phyloP scores from a whole-genome alignment of 176 grass and related monocot genomes.

The Musa beccarii region DNA sequence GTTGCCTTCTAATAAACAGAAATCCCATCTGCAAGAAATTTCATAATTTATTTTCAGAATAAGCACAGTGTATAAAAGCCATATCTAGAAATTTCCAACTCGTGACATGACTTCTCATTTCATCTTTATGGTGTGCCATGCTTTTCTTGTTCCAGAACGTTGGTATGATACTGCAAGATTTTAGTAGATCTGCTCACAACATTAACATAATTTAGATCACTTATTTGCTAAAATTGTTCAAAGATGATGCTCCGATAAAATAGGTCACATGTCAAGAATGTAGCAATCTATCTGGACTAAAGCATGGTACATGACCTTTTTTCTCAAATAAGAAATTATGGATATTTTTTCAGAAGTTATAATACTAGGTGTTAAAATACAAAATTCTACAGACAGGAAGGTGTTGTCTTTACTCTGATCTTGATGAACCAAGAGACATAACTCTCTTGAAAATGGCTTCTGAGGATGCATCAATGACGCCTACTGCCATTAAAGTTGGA shows the following conservation, averaged over 20 bases:
- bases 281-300: too few species aligned
- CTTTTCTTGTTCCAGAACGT: not conserved
- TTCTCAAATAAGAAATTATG: not conserved
- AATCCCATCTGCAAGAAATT: slow-evolving; percentile 76
- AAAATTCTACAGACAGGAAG: not conserved
- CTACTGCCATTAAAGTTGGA: slow-evolving; percentile 98
- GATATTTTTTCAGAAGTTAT: not conserved
- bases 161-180: not conserved
- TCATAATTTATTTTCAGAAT: not conserved
- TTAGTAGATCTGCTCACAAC: not conserved
- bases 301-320: too few species aligned
- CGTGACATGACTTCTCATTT: not conserved
- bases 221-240: not conserved
- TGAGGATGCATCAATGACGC: slow-evolving; percentile 80
- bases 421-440: slow-evolving; percentile 91
- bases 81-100: not conserved
- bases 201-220: not conserved
- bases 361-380: not conserved
- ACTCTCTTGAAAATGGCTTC: slow-evolving; percentile 75
- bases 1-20: slow-evolving; percentile 80
- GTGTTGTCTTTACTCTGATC: slow-evolving; percentile 67
- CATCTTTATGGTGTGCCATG: not conserved
- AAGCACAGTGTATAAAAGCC: not conserved
- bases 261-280: too few species aligned
- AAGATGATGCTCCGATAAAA: not conserved